phyloP scores from a whole-genome alignment of 371 early-diverging fungal genomes.

The Mucor plumbeus region DNA sequence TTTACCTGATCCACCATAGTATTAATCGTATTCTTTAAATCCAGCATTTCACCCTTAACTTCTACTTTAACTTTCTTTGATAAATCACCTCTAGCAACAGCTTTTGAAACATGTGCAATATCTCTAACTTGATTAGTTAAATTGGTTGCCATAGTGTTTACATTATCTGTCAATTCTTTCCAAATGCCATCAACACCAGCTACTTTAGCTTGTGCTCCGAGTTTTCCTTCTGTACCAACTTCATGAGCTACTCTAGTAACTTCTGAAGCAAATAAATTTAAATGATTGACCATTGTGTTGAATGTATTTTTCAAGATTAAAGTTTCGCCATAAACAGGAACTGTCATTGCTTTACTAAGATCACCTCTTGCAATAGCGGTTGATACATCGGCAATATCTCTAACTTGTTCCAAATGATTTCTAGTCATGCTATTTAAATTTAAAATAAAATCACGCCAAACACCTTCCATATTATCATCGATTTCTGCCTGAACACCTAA shows the following conservation, averaged over 20 bases:
- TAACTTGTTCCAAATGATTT: constrained; percentile 71
- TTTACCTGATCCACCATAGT: constrained; percentile 67
- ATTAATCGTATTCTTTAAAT: constrained; percentile 67
- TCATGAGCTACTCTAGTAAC: constrained; percentile 60
- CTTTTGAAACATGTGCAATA: constrained; percentile 65
- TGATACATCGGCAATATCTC: constrained; percentile 77
- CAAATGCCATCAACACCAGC: constrained; percentile 67
- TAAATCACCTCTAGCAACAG: constrained; percentile 62
- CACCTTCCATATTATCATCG: constrained; percentile 63
- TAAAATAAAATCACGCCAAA: constrained; percentile 74
- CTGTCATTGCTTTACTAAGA: constrained; percentile 68
- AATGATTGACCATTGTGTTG: constrained; percentile 68
- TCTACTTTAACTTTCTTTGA: constrained; percentile 58
- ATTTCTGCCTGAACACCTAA: constrained; percentile 68
- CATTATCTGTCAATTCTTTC: constrained; percentile 71
- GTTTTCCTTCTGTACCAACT: constrained; percentile 57
- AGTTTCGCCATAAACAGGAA: constrained; percentile 73
- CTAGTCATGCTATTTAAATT: constrained; percentile 71
- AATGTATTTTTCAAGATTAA: constrained; percentile 72
- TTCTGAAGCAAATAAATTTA: constrained; percentile 58
- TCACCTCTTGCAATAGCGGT: constrained; percentile 77
- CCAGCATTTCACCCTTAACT: constrained; percentile 67
- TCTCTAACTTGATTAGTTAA: constrained; percentile 65
- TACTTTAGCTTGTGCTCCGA: constrained; percentile 55
- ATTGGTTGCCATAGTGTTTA: constrained; percentile 65